Evolutionary conservation across 805 yeast species (phyloP).

Genomic region (Ogataea glucozyma): DNA sequence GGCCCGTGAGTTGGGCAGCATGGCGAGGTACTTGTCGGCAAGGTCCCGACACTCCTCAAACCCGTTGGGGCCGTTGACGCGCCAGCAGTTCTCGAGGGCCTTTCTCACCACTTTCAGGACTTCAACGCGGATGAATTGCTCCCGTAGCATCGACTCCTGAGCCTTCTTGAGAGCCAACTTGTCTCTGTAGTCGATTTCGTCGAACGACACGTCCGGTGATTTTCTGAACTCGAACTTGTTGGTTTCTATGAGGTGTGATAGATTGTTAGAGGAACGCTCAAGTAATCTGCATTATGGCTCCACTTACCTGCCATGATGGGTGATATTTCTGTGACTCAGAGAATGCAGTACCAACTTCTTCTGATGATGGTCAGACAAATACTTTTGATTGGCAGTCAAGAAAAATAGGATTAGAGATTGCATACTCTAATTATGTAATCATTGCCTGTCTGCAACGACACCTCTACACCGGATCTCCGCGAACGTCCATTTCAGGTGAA

Average conservation of each 20-base stretch:
- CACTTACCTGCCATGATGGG: conserved; percentile 3
- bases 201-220: conserved; percentile 78
- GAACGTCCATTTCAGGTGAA: conserved; percentile 5
- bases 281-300: neutral
- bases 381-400: neutral
- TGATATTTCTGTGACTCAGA: too few species aligned
- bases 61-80: conserved; percentile 61
- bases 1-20: conserved; percentile 68
- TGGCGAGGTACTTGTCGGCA: conserved; percentile 72
- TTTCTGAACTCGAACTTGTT: conserved; percentile 28
- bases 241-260: neutral
- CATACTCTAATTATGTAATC: too few species aligned
- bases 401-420: too few species aligned
- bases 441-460: neutral
- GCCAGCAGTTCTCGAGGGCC: conserved; percentile 73
- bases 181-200: conserved; percentile 75
- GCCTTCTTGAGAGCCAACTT: conserved; percentile 63
- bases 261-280: neutral
- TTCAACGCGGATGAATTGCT: conserved; percentile 73
- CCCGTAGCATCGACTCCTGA: conserved; percentile 75
- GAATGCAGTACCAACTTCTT: too few species aligned
- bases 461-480: neutral
- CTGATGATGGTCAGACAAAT: too few species aligned
- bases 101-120: conserved; percentile 68
- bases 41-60: conserved; percentile 79